phyloP scores from a whole-genome alignment of 345 rosid species.

The Eutrema yunnanense region DNA sequence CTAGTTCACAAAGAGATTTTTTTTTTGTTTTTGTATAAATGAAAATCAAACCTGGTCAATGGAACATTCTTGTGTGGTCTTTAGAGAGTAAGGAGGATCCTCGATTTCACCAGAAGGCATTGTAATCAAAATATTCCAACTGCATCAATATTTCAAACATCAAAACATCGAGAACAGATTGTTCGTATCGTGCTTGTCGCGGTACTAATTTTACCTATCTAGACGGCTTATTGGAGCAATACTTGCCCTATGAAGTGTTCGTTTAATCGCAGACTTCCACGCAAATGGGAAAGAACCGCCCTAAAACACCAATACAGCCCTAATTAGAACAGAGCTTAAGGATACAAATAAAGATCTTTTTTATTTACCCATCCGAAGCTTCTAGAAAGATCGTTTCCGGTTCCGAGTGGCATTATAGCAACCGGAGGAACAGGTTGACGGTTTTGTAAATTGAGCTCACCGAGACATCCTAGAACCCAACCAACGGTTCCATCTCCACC shows the following conservation, averaged over 20 bases:
- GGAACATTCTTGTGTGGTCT: conserved; percentile 48
- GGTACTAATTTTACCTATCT: conserved; percentile 49
- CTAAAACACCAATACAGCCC: conserved; percentile 34
- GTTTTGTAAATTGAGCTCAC: conserved; percentile 49
- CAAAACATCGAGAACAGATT: background rate
- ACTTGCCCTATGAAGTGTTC: conserved; percentile 61
- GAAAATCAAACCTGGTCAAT: conserved; percentile 51
- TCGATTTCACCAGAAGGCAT: conserved; percentile 62
- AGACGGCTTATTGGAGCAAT: conserved; percentile 54
- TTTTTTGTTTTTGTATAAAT: background rate
- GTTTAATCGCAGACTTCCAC: conserved; percentile 90
- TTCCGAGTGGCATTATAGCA: conserved; percentile 88
- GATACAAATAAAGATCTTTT: background rate
- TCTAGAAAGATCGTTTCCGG: conserved; percentile 91
- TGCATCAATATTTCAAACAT: conserved; percentile 30
- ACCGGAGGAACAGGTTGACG: conserved; percentile 80
- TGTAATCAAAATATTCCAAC: conserved; percentile 71
- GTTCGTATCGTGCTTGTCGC: background rate
- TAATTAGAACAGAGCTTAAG: conserved; percentile 7
- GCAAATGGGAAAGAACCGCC: conserved; percentile 95
- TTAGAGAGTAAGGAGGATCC: conserved; percentile 76
- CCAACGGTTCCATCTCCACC: conserved; percentile 99
- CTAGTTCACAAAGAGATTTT: conserved; percentile 20
- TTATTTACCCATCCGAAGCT: conserved; percentile 90
- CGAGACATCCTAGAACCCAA: conserved; percentile 88